Percentiles rank a stretch among this genome's conserved stretches.
These are phyloP conservation scores for Claviceps africana DNA, from an alignment of 2,329 filamentous ascomycete species.

Conservation along the genomic window DNA sequence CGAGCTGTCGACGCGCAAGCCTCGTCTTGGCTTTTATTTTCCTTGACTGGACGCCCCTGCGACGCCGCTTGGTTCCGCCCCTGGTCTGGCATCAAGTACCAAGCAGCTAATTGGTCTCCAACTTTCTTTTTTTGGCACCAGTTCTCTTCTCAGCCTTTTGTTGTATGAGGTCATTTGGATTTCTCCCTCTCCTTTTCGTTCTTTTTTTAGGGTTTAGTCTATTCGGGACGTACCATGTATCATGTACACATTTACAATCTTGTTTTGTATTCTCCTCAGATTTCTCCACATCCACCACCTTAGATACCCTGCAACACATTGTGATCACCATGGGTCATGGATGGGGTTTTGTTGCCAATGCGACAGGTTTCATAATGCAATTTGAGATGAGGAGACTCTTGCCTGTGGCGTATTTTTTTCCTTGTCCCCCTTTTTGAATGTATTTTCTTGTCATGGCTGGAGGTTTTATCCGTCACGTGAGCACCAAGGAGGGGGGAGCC, in stretches of 20 bases:
- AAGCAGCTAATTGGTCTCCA: background rate
- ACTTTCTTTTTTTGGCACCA: background rate
- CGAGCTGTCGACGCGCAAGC: background rate
- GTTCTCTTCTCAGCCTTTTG: background rate
- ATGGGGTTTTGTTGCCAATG: background rate
- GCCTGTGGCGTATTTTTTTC: background rate
- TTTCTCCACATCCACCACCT: background rate
- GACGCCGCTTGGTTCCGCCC: conserved; percentile 5
- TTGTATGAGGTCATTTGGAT: background rate
- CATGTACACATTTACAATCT: no score
- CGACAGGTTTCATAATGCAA: background rate
- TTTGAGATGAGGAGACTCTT: background rate
- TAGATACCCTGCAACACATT: background rate
- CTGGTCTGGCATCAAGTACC: background rate
- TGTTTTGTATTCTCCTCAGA: background rate
- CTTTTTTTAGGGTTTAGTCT: background rate
- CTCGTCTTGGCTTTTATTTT: conserved; percentile 1
- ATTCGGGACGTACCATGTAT: no score
- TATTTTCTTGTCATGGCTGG: background rate
- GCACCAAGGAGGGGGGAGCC: background rate
- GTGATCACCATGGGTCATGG: background rate
- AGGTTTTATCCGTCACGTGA: background rate
- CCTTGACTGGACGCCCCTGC: background rate
- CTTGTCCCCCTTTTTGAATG: no score
- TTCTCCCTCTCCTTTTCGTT: no score